Conservation (phyloP, 2,329 filamentous ascomycete genomes). For the Ophiostoma ips region DNA sequence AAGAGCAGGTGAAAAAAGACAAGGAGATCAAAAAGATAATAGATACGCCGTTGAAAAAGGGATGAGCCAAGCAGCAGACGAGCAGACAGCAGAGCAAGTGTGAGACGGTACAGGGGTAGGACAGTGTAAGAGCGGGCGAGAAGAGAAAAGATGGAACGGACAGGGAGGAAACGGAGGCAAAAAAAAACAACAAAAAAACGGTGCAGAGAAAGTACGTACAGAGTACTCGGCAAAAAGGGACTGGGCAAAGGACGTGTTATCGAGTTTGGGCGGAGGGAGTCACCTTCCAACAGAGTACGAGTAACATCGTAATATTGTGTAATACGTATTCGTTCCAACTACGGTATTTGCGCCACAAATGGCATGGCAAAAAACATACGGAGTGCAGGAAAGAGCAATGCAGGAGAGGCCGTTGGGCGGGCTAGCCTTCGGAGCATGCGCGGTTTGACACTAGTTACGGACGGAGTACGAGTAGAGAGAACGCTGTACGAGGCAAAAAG, state of each 20-base stretch:
- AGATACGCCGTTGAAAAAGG: neutral
- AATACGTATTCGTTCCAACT: too few relatives aligned
- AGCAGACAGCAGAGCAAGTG: neutral
- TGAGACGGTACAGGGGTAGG: neutral
- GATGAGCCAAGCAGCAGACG: neutral
- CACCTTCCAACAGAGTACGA: too few relatives aligned
- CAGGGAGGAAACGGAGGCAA: neutral
- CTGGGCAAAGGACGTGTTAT: too few relatives aligned
- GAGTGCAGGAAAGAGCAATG: neutral
- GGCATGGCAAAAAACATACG: too few relatives aligned
- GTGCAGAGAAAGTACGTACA: neutral
- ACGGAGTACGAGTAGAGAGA: too few relatives aligned
- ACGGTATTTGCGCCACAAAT: too few relatives aligned
- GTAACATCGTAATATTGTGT: too few relatives aligned
- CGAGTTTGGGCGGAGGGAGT: too few relatives aligned
- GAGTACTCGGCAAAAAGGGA: neutral
- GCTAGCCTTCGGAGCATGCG: too few relatives aligned
- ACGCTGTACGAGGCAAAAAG: neutral
- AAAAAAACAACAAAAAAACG: conserved; percentile 1
- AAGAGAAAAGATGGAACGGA: neutral
- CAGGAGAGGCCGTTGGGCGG: too few relatives aligned
- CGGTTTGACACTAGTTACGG: too few relatives aligned
- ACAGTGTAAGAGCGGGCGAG: neutral
- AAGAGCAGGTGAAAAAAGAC: neutral
- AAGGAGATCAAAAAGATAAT: neutral